These are phyloP conservation scores for Carex cristatella DNA, from an alignment of 176 grass and related monocot species.

Conservation along the genomic window DNA sequence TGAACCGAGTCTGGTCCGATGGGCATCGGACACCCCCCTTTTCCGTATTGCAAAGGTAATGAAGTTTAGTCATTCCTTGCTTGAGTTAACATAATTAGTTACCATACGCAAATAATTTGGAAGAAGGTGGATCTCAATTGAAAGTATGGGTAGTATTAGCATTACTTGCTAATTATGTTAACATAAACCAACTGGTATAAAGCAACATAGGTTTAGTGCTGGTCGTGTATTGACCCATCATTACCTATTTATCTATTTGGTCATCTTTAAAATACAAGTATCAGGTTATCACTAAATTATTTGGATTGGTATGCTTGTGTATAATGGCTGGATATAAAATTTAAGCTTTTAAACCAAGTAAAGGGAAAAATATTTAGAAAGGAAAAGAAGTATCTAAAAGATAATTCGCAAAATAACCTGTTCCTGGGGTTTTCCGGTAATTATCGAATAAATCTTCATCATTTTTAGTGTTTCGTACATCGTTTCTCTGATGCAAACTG, in stretches of 20 bases:
- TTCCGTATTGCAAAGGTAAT: background rate
- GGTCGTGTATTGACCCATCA: background rate
- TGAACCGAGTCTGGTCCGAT: no score
- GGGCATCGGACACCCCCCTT: no score
- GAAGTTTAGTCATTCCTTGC: background rate
- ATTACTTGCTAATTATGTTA: background rate
- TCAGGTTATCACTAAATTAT: background rate
- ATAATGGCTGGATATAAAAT: background rate
- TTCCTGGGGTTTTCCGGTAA: constrained; percentile 75
- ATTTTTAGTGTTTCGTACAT: constrained; percentile 92
- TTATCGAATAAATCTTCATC: constrained; percentile 84
- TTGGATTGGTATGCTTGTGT: background rate
- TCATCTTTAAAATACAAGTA: background rate
- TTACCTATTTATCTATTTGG: background rate
- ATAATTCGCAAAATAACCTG: constrained; percentile 42
- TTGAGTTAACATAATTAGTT: background rate
- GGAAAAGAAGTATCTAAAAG: constrained; percentile 17
- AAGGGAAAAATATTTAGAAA: background rate
- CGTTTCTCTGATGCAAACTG: constrained; percentile 66
- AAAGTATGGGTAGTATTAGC: background rate
- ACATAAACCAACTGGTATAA: background rate
- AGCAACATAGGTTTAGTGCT: background rate
- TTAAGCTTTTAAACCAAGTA: background rate
- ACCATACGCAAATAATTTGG: background rate
- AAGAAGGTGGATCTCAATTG: background rate